Conservation (phyloP, 805 yeast species). For the Scheffersomyces stipitis region DNA sequence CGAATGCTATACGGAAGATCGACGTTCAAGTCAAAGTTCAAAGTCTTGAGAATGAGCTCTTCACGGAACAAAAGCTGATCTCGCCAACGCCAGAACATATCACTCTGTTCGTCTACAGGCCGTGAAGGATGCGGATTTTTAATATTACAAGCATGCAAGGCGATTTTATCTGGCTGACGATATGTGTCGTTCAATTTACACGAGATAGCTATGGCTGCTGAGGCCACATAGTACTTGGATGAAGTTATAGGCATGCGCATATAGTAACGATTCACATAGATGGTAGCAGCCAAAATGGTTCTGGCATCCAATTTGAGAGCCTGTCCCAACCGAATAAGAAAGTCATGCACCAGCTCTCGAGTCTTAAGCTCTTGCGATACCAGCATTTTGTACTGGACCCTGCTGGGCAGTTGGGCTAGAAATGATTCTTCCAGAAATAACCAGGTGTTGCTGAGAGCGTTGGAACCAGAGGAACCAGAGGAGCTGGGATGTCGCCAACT, state of each 20-base stretch:
- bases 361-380: slow-evolving; percentile 37
- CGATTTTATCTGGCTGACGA: slow-evolving; percentile 44
- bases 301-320: slow-evolving; percentile 38
- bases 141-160: slow-evolving; percentile 34
- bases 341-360: slow-evolving; percentile 39
- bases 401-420: slow-evolving; percentile 29
- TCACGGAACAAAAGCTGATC: slow-evolving; percentile 45
- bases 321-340: slow-evolving; percentile 36
- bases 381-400: slow-evolving; percentile 29
- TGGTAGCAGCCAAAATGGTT: slow-evolving; percentile 43
- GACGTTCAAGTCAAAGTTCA: slow-evolving; percentile 40
- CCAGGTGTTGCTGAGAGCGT: slow-evolving; percentile 34
- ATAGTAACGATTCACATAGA: slow-evolving; percentile 38
- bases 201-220: slow-evolving; percentile 44
- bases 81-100: slow-evolving; percentile 44
- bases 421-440: slow-evolving; percentile 36
- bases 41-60: slow-evolving; percentile 37
- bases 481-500: too few relatives aligned
- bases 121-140: slow-evolving; percentile 29
- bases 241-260: slow-evolving; percentile 43
- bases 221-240: slow-evolving; percentile 44
- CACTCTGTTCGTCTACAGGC: slow-evolving; percentile 38
- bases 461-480: too few relatives aligned
- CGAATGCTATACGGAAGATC: slow-evolving; percentile 39
- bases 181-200: slow-evolving; percentile 43